Conservation (phyloP, 257 asterid species). For the Gardenia jasminoides region DNA sequence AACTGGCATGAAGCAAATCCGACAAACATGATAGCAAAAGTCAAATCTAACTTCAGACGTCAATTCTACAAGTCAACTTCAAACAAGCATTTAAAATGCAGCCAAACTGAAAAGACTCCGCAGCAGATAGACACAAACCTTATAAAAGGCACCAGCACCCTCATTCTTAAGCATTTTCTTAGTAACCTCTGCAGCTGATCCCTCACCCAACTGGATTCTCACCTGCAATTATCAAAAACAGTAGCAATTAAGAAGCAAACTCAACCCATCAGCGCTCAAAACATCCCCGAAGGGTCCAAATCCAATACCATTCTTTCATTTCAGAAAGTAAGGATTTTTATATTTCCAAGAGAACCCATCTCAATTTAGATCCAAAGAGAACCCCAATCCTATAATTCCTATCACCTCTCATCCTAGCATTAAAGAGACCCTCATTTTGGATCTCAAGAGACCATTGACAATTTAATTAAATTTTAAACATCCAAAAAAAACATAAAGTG, state of each 20-base stretch:
- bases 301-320: background rate
- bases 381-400: background rate
- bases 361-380: background rate
- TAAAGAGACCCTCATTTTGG: background rate
- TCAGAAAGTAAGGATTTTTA: background rate
- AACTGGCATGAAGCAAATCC: background rate
- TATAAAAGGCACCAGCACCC: conserved; percentile 83
- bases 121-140: conserved; percentile 45
- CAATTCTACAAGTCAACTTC: background rate
- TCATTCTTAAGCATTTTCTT: conserved; percentile 78
- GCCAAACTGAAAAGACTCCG: background rate
- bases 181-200: conserved; percentile 78
- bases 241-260: conserved; percentile 15
- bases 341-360: background rate
- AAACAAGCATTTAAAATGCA: background rate
- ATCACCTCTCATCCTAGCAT: background rate
- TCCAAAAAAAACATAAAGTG: background rate
- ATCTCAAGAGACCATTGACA: background rate
- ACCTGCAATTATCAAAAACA: conserved; percentile 49
- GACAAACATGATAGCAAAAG: background rate
- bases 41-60: background rate
- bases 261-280: background rate
- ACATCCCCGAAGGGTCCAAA: background rate
- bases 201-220: conserved; percentile 96
- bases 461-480: background rate